Evolutionary conservation across 2,329 filamentous ascomycete species (phyloP), one percentile per base, ranked within the genome.

Genomic region (Aureobasidium zeae): DNA sequence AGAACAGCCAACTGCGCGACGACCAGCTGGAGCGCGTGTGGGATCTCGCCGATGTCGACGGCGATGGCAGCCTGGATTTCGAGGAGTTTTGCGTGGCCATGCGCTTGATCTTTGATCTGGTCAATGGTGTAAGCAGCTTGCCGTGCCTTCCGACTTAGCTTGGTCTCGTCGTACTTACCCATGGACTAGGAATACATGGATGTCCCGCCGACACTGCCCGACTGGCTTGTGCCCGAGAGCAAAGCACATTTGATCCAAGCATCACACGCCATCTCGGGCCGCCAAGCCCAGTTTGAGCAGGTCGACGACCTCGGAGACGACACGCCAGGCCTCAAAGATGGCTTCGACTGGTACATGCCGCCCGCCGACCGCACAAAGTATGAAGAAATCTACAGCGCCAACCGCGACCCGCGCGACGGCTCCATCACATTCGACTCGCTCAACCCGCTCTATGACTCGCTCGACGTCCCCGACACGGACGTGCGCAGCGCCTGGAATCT

Each of bases 11-110:
- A 55, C 68, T 86, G 49, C 71, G 76, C 50, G 80, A 85, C 62
- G 77, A 81, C 58, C 89, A 98, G 68, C 80, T 98, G n/a, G 91
- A 96, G 68, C 77, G 81, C 55, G 86, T 98, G 50, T 98, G 91
- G 91, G 91, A 98, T 59, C 74, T 98, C 50, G 86, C 91, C 47
- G 91, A 98, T 62, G 86, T 98, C 49, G 91, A 98, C 66, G 88
- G 88, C 55, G 91, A 98, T 69, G 91, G 91, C 51, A 93, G 93
- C 65, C 73, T 98, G 44, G 91, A 98, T 67, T 98, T 98, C 69
- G 91, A 98, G 68, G 91, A 98, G 72, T 98, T 98, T 64, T 98
- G 91, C 64, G 91, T 98, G 47, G 91, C 88, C 28, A 98, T 98
- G 91, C 79, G 91, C 58, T 71, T 98, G 58, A 95, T 96, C 57